Conservation (phyloP, 352 stramenopile species). For the Phytophthora ramorum region DNA sequence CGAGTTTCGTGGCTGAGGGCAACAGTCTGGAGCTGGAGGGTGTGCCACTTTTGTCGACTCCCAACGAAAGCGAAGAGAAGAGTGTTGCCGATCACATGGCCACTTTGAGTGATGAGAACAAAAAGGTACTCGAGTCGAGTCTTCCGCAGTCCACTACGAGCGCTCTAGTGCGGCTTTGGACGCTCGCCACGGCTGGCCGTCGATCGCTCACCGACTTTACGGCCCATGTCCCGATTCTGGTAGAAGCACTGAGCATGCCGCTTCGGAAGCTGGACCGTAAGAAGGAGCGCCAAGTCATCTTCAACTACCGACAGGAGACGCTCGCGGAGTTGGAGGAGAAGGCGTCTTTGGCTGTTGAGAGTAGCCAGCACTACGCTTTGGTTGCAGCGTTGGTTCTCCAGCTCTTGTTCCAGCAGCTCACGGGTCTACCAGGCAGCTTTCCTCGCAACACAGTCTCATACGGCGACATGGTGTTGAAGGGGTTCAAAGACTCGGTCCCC, state of each 20-base stretch:
- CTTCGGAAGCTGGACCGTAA: slow-evolving; percentile 85
- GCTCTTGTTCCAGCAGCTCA: slow-evolving; percentile 79
- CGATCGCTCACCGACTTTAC: slow-evolving; percentile 71
- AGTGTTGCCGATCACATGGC: slow-evolving; percentile 25
- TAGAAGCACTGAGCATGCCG: slow-evolving; percentile 74
- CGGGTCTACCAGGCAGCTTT: slow-evolving; percentile 55
- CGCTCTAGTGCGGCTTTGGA: slow-evolving; percentile 72
- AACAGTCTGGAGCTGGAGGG: slow-evolving; percentile 66
- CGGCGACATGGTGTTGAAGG: slow-evolving; percentile 49
- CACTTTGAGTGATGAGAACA: slow-evolving; percentile 67
- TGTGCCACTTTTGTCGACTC: slow-evolving; percentile 44
- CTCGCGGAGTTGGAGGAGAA: slow-evolving; percentile 53
- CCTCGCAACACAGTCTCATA: slow-evolving; percentile 45
- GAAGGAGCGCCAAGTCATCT: slow-evolving; percentile 80
- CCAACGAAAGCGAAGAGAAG: slow-evolving; percentile 11
- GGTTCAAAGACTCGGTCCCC: slow-evolving; percentile 46
- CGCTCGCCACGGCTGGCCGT: slow-evolving; percentile 62
- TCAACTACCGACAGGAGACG: slow-evolving; percentile 60
- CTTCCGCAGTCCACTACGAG: slow-evolving; percentile 57
- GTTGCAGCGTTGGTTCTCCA: slow-evolving; percentile 46
- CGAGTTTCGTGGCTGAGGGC: slow-evolving; percentile 72
- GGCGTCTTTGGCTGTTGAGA: slow-evolving; percentile 7
- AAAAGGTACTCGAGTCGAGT: slow-evolving; percentile 66
- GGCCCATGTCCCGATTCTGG: slow-evolving; percentile 59
- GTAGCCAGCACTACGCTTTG: slow-evolving; percentile 29